Conservation (phyloP, 2,329 filamentous ascomycete genomes). For the Ceratocystis smalleyi region DNA sequence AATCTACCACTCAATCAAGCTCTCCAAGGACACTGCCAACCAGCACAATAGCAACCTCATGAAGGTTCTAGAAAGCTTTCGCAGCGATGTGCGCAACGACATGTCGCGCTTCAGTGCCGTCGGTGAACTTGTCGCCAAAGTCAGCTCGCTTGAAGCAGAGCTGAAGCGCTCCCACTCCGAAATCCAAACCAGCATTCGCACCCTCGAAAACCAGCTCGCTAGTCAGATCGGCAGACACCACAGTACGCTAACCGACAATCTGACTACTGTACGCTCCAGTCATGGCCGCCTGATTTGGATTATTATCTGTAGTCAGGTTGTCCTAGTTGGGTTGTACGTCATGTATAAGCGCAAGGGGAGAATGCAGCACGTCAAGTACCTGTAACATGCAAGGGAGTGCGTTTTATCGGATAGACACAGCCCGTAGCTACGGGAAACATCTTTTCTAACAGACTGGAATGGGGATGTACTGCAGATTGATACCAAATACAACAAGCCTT, state of each 20-base stretch:
- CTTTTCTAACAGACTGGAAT: not conserved
- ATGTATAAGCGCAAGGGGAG: conserved; percentile 66
- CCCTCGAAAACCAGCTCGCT: conserved; percentile 38
- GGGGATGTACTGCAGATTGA: not conserved
- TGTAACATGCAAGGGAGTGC: conserved; percentile 32
- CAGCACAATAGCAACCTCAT: conserved; percentile 38
- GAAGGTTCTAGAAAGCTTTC: conserved; percentile 27
- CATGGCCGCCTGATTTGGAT: conserved; percentile 47
- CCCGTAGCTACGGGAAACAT: not conserved
- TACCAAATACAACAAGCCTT: conserved; percentile 1
- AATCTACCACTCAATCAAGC: conserved; percentile 42
- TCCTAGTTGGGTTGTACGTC: conserved; percentile 54
- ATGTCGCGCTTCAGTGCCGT: conserved; percentile 32
- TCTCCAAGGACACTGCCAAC: conserved; percentile 36
- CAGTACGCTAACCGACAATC: conserved; percentile 32
- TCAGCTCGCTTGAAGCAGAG: conserved; percentile 42
- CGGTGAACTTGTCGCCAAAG: conserved; percentile 29
- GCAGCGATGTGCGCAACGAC: conserved; percentile 33
- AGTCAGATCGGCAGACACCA: conserved; percentile 37
- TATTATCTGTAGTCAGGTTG: conserved; percentile 57
- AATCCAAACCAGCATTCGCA: conserved; percentile 33
- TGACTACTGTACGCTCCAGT: conserved; percentile 33
- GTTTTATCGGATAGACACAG: not conserved
- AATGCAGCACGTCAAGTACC: conserved; percentile 77
- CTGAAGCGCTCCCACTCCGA: conserved; percentile 42